Percentiles rank a stretch among this genome's conserved stretches.
phyloP scores from a whole-genome alignment of 2,329 filamentous ascomycete species.

The Gliomastix tumulicola region DNA sequence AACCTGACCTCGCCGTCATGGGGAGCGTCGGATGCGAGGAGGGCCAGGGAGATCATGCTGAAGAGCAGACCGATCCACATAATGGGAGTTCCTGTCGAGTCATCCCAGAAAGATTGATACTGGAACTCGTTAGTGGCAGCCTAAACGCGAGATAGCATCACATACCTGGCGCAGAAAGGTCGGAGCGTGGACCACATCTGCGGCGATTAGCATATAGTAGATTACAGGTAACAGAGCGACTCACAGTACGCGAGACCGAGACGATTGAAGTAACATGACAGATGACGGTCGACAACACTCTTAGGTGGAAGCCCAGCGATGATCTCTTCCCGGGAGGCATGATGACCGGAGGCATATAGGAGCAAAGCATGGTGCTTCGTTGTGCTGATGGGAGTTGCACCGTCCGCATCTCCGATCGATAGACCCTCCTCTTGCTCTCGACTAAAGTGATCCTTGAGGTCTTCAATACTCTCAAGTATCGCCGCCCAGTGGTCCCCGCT shows the following conservation, averaged over 20 bases:
- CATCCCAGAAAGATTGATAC: slow-evolving; percentile 37
- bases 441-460: slow-evolving; percentile 26
- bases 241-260: slow-evolving; percentile 7
- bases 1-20: neutral
- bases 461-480: slow-evolving; percentile 29
- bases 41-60: slow-evolving; percentile 33
- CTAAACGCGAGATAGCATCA: neutral
- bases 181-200: slow-evolving; percentile 17
- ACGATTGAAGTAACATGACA: slow-evolving; percentile 27
- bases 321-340: slow-evolving; percentile 18
- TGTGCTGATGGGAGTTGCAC: neutral
- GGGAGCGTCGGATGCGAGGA: slow-evolving; percentile 6
- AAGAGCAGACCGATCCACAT: slow-evolving; percentile 41
- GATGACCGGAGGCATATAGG: slow-evolving; percentile 20
- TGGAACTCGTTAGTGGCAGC: slow-evolving; percentile 8
- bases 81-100: slow-evolving; percentile 23
- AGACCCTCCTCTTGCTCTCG: slow-evolving; percentile 14
- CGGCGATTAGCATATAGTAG: neutral
- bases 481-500: slow-evolving; percentile 29
- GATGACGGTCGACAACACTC: slow-evolving; percentile 20
- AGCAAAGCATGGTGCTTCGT: slow-evolving; percentile 16
- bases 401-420: neutral
- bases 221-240: slow-evolving; percentile 1
- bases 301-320: slow-evolving; percentile 21
- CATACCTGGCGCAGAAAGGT: slow-evolving; percentile 11